Base-by-base conservation (phyloP, 352 stramenopile species). In the Globisporangium emineosum region DNA sequence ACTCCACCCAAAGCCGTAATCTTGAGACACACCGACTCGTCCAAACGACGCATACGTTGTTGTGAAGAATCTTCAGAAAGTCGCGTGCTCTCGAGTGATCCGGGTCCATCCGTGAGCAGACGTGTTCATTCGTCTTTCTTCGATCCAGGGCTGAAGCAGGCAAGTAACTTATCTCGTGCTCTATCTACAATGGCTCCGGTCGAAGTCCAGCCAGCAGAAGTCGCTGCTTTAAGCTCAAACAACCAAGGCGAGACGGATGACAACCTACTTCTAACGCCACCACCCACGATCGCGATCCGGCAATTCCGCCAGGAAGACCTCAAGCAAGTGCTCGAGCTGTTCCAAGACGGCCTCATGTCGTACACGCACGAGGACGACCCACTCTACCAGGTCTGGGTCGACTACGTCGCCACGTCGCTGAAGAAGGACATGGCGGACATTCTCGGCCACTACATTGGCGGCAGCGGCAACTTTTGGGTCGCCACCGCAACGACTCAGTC, bases 381-480 rank as follows among this genome's bases (percentile, higher is more conserved):
- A 9, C 45, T 60, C n/a, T 43, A 65, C 50, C 33, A 42, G 19
- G 35, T 73, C 8, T 76, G 64, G 58, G 33, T 45, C 4, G 35
- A 60, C 15, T 69, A 67, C 60, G 25, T 68, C 27, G 25, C 23
- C 5, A 33, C 15, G 5, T 61, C 53, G 25, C 47, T 73, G 5
- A 62, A 64, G 23, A 64, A 56, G 15, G 70, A 76, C 37, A 21
- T 76, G 54, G 60, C 58, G 13, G 43, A 65, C 23, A 65, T 69
- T 50, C 17, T 65, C 7, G 64, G 50, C 19, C 53, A 45, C 10
- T 69, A 65, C 51, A 23, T 60, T 12, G 23, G 25, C 2, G 21
- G 21, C 13, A 47, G 45, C 12, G 57, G 64, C 33, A 57, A 69
- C 17, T 69, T 69, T 51, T 69, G 64, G 64, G 64, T 69, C n/a